Conservation (phyloP, 2,329 filamentous ascomycete species). For the Rugonectria rugulosa region DNA sequence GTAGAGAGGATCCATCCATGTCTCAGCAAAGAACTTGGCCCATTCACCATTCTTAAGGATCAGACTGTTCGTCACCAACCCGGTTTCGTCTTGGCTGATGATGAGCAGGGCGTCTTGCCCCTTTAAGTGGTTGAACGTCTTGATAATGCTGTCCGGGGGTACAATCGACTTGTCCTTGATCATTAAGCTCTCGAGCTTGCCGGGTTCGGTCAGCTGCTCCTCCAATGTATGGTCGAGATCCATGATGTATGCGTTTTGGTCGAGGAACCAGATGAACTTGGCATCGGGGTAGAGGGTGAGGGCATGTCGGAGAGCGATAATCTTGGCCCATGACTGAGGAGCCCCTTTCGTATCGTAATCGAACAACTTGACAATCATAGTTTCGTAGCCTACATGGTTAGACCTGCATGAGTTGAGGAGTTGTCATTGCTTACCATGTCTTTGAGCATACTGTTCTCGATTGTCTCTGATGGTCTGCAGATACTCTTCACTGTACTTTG, state of each 20-base stretch:
- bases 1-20: constrained; percentile 96
- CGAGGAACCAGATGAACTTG: constrained; percentile 87
- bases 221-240: constrained; percentile 75
- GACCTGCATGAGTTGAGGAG: constrained; percentile 10
- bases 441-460: constrained; percentile 81
- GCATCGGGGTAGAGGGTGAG: constrained; percentile 80
- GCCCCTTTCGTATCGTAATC: constrained; percentile 75
- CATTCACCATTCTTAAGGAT: constrained; percentile 85
- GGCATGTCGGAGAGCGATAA: constrained; percentile 89
- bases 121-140: constrained; percentile 85
- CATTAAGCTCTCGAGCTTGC: constrained; percentile 79
- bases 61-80: constrained; percentile 79
- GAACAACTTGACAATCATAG: constrained; percentile 79
- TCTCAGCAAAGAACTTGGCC: constrained; percentile 91
- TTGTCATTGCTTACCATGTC: constrained; percentile 71
- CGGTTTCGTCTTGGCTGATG: constrained; percentile 83
- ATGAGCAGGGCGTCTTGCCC: constrained; percentile 82
- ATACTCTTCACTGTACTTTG: constrained; percentile 70
- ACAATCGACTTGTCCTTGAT: constrained; percentile 86
- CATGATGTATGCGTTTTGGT: constrained; percentile 88
- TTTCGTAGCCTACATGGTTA: constrained; percentile 74
- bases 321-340: constrained; percentile 73
- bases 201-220: constrained; percentile 71
- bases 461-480: constrained; percentile 81
- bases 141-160: constrained; percentile 95